phyloP scores from a whole-genome alignment of 2,329 filamentous ascomycete species.

The Cyphellophora attinorum region DNA sequence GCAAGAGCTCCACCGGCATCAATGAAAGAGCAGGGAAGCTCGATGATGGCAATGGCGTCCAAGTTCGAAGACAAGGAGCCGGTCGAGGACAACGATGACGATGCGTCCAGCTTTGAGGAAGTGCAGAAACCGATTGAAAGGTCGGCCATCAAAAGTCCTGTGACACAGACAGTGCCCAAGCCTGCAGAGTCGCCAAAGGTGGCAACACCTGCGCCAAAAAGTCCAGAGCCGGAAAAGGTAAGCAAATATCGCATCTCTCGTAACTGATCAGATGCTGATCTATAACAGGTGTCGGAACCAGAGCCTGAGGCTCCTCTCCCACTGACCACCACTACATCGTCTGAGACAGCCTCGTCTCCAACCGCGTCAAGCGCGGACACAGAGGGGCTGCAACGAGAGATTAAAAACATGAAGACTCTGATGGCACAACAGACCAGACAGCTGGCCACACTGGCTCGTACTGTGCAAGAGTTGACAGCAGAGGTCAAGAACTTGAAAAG shows the following conservation, averaged over 20 bases:
- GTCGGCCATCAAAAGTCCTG: constrained; percentile 3
- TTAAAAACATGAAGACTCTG: constrained; percentile 18
- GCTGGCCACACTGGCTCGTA: constrained; percentile 15
- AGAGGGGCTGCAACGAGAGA: constrained; percentile 15
- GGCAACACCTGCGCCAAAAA: background rate
- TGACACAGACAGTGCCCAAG: background rate
- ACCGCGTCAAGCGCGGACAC: constrained; percentile 4
- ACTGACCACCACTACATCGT: background rate
- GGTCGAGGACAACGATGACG: constrained; percentile 54
- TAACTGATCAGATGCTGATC: background rate
- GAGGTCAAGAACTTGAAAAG: constrained; percentile 17
- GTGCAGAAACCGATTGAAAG: constrained; percentile 61
- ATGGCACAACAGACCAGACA: constrained; percentile 20
- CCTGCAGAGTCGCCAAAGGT: background rate
- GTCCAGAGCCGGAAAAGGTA: constrained; percentile 7
- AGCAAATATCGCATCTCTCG: too few species aligned
- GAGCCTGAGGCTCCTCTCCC: background rate
- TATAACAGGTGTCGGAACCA: background rate
- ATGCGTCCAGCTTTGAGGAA: constrained; percentile 79
- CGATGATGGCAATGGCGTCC: constrained; percentile 73
- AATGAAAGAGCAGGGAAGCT: constrained; percentile 76
- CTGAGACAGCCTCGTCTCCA: background rate
- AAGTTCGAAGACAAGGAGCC: constrained; percentile 70
- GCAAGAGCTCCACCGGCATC: constrained; percentile 51
- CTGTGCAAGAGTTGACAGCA: constrained; percentile 16